phyloP scores from a whole-genome alignment of 192 early-diverging fungal species.

The Coemansia sp. region DNA sequence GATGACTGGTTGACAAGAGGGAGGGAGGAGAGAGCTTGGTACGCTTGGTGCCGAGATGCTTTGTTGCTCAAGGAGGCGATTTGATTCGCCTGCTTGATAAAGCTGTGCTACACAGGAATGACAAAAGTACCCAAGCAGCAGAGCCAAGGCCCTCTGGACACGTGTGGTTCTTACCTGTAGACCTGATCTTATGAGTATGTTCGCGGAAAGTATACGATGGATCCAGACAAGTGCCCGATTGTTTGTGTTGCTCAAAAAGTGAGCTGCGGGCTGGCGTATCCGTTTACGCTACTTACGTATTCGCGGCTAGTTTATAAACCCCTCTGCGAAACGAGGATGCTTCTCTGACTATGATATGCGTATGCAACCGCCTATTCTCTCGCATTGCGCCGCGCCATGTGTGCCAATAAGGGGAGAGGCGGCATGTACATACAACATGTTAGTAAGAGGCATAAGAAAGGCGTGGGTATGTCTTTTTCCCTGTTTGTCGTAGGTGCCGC shows the following conservation, averaged over 20 bases:
- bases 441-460: background rate
- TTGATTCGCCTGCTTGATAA: background rate
- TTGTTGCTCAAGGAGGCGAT: background rate
- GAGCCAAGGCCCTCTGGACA: background rate
- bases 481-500: background rate
- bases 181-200: background rate
- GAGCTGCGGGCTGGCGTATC: slow-evolving; percentile 9
- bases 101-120: background rate
- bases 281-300: background rate
- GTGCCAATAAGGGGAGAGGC: background rate
- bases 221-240: background rate
- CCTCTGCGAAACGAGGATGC: background rate
- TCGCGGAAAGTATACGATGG: background rate
- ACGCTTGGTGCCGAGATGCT: background rate
- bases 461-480: background rate
- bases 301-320: background rate
- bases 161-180: background rate
- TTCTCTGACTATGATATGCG: background rate
- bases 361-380: slow-evolving; percentile 1
- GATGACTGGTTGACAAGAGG: background rate
- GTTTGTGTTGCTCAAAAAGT: background rate
- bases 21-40: background rate
- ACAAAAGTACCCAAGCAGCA: background rate
- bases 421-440: background rate
- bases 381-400: slow-evolving; percentile 3